Base-by-base conservation (phyloP, 2,329 filamentous ascomycete species). In the Aspergillus sp. region DNA sequence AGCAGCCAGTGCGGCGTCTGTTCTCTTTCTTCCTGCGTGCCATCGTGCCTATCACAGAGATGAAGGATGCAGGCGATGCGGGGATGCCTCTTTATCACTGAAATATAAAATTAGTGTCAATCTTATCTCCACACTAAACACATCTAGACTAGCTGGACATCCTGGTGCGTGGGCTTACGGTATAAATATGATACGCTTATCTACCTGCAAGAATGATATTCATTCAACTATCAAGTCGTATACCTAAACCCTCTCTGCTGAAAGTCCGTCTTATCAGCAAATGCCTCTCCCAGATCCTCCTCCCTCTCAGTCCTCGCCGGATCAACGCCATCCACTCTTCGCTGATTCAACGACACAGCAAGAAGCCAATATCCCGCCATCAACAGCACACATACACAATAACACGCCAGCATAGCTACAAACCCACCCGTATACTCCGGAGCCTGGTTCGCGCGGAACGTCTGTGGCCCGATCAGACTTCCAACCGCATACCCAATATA, bases 401-500 rank as follows among this genome's bases (percentile, higher is more conserved):
- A 76, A 40, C 70, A 69, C 1, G 64, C 63, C 19, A 76, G 55
- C 72, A 76, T 76, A 3, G 73, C 66, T 24, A 73, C 61, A 23
- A 76, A 72, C 2, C 73, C 72, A 7, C 70, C 69, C 2, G 69
- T 74, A 50, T 77, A 77, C 43, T 64, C 70, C 1, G 76, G 76
- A 1, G 75, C 75, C 53, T 78, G 73, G 24, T 70, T 67, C 12
- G 67, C 67, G 15, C 71, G 68, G 58, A 78, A 78, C 0, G 74
- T 77, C 61, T 77, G 75, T 1, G 76, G 76, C 0, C 76, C 77
- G 50, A 78, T 77, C 2, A 48, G 27, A 52, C 49, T 55, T 41
- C 58, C 58, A 5, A 75, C 69, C 3, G 72, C 73, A 56, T 75
- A 79, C 4, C 72, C 76, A 37, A 79, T 72, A 39, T 73, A 73